Evolutionary conservation across 345 rosid genomes (phyloP).

Genomic region (Populus deltoides): DNA sequence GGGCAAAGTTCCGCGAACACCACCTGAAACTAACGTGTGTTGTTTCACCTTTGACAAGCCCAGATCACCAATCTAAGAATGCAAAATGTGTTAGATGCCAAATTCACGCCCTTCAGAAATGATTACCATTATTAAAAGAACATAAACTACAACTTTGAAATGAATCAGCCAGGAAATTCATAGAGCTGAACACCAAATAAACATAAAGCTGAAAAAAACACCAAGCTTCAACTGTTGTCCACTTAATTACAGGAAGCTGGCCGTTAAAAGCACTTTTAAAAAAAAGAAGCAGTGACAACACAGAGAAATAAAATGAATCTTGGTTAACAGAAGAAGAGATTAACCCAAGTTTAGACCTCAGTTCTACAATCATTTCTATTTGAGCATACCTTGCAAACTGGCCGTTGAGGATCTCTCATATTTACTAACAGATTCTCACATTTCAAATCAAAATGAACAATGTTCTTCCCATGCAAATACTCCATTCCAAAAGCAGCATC

Average conservation of each 20-base stretch:
- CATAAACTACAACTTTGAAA: background rate
- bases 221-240: background rate
- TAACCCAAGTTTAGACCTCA: conserved; percentile 15
- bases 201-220: conserved; percentile 7
- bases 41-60: conserved; percentile 96
- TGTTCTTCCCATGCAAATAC: conserved; percentile 93
- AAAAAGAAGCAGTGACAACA: conserved; percentile 12
- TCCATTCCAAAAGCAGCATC: conserved; percentile 99
- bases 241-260: conserved; percentile 10
- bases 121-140: background rate
- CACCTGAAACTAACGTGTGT: conserved; percentile 91
- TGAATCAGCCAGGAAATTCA: background rate
- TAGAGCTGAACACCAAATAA: background rate
- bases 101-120: background rate
- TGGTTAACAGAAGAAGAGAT: background rate
- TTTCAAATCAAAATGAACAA: conserved; percentile 96
- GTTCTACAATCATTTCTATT: background rate
- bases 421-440: conserved; percentile 94
- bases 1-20: conserved; percentile 97
- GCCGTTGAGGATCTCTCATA: conserved; percentile 99
- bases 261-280: background rate
- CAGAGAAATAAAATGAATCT: background rate
- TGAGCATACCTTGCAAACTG: conserved; percentile 80
- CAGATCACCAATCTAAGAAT: conserved; percentile 83
- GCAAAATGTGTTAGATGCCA: conserved; percentile 15